These are phyloP conservation scores for Lomentospora prolificans DNA, from an alignment of 2,329 filamentous ascomycete species.

Conservation along the genomic window DNA sequence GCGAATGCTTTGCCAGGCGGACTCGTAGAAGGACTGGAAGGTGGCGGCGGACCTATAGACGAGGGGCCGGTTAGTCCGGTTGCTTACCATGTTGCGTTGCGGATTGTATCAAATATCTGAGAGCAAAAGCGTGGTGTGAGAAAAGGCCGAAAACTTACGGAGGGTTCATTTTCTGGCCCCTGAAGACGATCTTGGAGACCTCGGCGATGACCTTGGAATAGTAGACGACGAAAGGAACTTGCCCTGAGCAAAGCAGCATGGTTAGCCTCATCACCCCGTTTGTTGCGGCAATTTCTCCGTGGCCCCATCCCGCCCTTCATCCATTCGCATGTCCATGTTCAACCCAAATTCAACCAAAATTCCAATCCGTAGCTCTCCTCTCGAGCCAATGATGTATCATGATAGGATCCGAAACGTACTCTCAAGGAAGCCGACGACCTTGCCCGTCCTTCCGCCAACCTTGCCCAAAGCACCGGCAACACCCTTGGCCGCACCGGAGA, in stretches of 20 bases:
- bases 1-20: slow-evolving; percentile 57
- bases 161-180: slow-evolving; percentile 81
- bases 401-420: slow-evolving; percentile 56
- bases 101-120: too few species aligned
- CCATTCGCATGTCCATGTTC: too few species aligned
- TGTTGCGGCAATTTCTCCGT: background rate
- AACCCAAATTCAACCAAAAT: too few species aligned
- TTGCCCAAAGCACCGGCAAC: slow-evolving; percentile 58
- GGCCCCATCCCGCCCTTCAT: too few species aligned
- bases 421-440: slow-evolving; percentile 70
- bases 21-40: slow-evolving; percentile 81
- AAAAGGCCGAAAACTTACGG: too few species aligned
- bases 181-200: slow-evolving; percentile 78
- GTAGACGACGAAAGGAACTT: slow-evolving; percentile 80
- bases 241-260: slow-evolving; percentile 42
- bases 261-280: background rate
- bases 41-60: slow-evolving; percentile 58
- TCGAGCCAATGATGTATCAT: too few species aligned
- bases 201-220: slow-evolving; percentile 86
- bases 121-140: too few species aligned
- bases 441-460: slow-evolving; percentile 76
- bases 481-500: slow-evolving; percentile 62
- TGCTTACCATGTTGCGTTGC: background rate
- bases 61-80: slow-evolving; percentile 3
- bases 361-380: too few species aligned